These are phyloP conservation scores for Phytophthora megakarya DNA, from an alignment of 352 stramenopile genomes.

Conservation along the genomic window DNA sequence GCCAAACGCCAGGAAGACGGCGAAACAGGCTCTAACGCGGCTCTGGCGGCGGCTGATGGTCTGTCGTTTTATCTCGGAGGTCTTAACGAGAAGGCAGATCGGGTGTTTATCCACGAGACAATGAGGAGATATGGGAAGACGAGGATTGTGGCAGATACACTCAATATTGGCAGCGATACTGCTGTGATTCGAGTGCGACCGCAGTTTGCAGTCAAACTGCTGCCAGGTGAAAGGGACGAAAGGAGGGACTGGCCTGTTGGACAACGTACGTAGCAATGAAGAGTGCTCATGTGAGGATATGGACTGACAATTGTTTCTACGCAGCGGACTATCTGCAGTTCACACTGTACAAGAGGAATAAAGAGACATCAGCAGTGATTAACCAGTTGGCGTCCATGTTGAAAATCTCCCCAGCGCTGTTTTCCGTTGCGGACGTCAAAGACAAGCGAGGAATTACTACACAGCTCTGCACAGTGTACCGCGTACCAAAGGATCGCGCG, in stretches of 20 bases:
- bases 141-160: conserved; percentile 85
- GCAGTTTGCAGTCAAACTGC: conserved; percentile 35
- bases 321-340: conserved; percentile 93
- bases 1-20: conserved; percentile 17
- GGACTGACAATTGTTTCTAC: conserved; percentile 21
- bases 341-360: conserved; percentile 97
- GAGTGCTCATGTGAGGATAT: too few relatives aligned
- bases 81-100: conserved; percentile 87
- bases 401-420: conserved; percentile 64
- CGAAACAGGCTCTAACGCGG: conserved; percentile 4
- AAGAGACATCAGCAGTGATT: conserved; percentile 90
- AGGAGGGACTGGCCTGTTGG: conserved; percentile 74
- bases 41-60: conserved; percentile 29
- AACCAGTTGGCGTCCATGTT: conserved; percentile 77
- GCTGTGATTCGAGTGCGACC: conserved; percentile 76
- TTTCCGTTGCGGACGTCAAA: conserved; percentile 96
- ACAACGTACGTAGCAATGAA: conserved; percentile 56
- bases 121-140: conserved; percentile 83
- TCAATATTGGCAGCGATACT: conserved; percentile 81
- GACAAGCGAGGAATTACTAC: conserved; percentile 96
- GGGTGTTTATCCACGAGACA: conserved; percentile 91
- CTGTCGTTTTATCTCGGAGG: conserved; percentile 79
- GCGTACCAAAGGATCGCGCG: conserved; percentile 66
- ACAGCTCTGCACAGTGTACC: conserved; percentile 94
- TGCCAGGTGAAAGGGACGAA: conserved; percentile 61